Evolutionary conservation across 2,329 filamentous ascomycete species (phyloP).

Genomic region (Xylariales sp.): DNA sequence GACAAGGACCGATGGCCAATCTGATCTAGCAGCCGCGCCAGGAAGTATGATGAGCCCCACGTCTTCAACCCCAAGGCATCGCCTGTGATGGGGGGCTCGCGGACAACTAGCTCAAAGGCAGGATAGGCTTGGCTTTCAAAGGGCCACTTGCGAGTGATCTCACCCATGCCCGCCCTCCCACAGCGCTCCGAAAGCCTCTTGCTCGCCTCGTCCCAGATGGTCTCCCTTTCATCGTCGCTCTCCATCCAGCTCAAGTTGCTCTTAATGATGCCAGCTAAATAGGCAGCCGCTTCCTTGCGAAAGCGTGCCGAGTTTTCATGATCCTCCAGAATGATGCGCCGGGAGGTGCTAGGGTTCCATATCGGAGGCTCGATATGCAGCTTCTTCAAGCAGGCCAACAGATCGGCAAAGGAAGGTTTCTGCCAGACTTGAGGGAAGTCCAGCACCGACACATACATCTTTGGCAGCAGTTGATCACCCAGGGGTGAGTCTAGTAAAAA

Average conservation of each 20-base stretch:
- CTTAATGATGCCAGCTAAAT: conserved; percentile 65
- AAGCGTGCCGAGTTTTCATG: conserved; percentile 37
- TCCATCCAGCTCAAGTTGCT: conserved; percentile 65
- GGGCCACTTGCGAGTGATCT: conserved; percentile 51
- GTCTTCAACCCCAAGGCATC: conserved; percentile 92
- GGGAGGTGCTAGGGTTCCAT: conserved; percentile 52
- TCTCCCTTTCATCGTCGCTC: conserved; percentile 61
- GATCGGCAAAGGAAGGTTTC: conserved; percentile 60
- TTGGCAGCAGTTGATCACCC: not conserved
- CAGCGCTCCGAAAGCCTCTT: conserved; percentile 79
- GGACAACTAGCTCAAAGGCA: conserved; percentile 63
- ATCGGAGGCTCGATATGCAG: conserved; percentile 64
- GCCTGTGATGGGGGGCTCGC: conserved; percentile 82
- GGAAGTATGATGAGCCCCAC: conserved; percentile 86
- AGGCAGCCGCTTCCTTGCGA: conserved; percentile 53
- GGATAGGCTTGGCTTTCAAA: conserved; percentile 33
- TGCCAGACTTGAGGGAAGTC: conserved; percentile 83
- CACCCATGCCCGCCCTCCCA: conserved; percentile 65
- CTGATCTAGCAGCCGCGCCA: conserved; percentile 65
- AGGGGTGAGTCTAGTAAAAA: not conserved
- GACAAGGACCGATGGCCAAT: conserved; percentile 41
- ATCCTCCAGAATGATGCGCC: conserved; percentile 35
- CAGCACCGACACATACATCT: conserved; percentile 30
- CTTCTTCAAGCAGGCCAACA: conserved; percentile 62
- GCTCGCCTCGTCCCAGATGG: conserved; percentile 75